These are phyloP conservation scores for Eucalyptus curtisii DNA, from an alignment of 345 rosid species.

Conservation along the genomic window DNA sequence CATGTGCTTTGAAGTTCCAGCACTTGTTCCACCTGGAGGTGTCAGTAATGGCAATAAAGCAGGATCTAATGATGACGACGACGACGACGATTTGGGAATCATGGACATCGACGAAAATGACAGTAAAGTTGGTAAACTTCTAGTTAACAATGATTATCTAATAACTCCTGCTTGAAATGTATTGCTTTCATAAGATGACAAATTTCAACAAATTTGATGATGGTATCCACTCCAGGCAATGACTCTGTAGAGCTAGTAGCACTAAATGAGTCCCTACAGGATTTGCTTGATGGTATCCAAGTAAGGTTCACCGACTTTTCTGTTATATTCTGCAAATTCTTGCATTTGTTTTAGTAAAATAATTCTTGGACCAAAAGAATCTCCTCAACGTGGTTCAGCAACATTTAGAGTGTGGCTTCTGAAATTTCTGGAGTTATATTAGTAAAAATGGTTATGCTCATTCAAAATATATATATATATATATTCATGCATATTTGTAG, in stretches of 20 bases:
- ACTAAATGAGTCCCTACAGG: conserved; percentile 90
- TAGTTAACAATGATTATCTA: not conserved
- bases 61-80: conserved; percentile 37
- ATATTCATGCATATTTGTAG: not conserved
- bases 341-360: not conserved
- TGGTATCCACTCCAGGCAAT: conserved; percentile 30
- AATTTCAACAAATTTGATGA: not conserved
- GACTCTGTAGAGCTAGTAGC: conserved; percentile 63
- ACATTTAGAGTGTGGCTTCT: not conserved
- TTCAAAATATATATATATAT: not conserved
- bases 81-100: conserved; percentile 90
- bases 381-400: not conserved
- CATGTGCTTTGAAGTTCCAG: conserved; percentile 99
- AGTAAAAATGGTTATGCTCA: not conserved
- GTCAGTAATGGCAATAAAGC: conserved; percentile 44
- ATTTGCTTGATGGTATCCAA: conserved; percentile 96
- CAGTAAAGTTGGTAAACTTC: conserved; percentile 50
- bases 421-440: not conserved
- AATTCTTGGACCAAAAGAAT: not conserved
- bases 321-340: not conserved
- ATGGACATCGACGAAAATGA: conserved; percentile 89
- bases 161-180: not conserved
- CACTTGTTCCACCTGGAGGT: conserved; percentile 86
- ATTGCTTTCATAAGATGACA: not conserved
- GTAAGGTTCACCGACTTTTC: conserved; percentile 13